Evolutionary conservation across 176 grass and related monocot genomes (phyloP).

Genomic region (Triticum monococcum): DNA sequence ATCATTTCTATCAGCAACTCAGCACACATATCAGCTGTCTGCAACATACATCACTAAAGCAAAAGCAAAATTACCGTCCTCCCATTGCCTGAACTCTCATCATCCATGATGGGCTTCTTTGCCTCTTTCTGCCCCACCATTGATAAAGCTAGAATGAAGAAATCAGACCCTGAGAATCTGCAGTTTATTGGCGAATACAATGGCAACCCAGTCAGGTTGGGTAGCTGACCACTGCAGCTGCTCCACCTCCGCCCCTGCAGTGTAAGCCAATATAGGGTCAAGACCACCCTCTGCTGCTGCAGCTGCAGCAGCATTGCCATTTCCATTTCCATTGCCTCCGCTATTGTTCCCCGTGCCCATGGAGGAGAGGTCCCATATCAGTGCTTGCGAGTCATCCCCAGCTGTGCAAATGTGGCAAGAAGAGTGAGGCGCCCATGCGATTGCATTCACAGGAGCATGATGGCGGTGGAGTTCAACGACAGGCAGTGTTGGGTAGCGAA

Average conservation of each 20-base stretch:
- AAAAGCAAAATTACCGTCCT: conserved; percentile 27
- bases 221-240: conserved; percentile 98
- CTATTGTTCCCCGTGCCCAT: conserved; percentile 69
- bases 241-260: conserved; percentile 93
- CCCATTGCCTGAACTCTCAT: conserved; percentile 20
- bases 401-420: conserved; percentile 96
- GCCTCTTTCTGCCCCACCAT: neutral
- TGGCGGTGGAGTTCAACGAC: conserved; percentile 96
- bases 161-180: conserved; percentile 92
- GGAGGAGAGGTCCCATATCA: conserved; percentile 95
- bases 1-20: conserved; percentile 33
- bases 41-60: conserved; percentile 3
- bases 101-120: neutral
- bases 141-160: conserved; percentile 1
- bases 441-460: conserved; percentile 87
- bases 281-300: conserved; percentile 67
- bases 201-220: conserved; percentile 96
- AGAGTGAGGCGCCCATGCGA: conserved; percentile 92
- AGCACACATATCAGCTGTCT: conserved; percentile 14
- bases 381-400: conserved; percentile 84
- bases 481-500: conserved; percentile 87
- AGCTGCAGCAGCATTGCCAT: conserved; percentile 37
- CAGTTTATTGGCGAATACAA: conserved; percentile 82
- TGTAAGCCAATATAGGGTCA: conserved; percentile 93
- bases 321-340: conserved; percentile 39